Base-by-base conservation (phyloP, 805 yeast genomes). In the Sungouiella blattae region DNA sequence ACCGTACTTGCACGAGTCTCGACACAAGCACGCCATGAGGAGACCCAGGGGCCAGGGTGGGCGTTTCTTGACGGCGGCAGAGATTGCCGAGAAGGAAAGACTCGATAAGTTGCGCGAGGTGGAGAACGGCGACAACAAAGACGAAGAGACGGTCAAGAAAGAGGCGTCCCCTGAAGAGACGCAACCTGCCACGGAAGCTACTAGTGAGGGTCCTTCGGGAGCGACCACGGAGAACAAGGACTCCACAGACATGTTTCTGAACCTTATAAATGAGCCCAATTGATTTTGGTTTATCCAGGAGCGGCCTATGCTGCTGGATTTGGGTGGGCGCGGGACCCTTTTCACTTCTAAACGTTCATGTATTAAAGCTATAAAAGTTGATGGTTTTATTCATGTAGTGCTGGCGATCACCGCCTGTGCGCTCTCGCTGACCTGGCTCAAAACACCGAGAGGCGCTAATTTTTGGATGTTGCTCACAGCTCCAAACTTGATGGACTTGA, bases 1-100 rank as follows among this genome's bases (percentile, higher is more conserved):
- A 56, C 97, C 98, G 9, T 91, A 94, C 60, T 61, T 93, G 32
- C 99, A 93, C 57, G 98, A 93, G 61, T 87, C 96, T 13, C 75
- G 99, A 51, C 99, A 93, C 59, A 91, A 93, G 58, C 99, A 93
- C 59, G 99, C 99, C 3, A 93, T 93, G 98, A 76, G 98, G 56
- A 77, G 99, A 58, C 98, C 98, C 11, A 78, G 99, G 50, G 99
- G 99, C 18, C 98, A 93, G 64, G 98, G 98, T 21, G 99, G 99
- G 5, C 71, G 99, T 41, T 93, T 93, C 49, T 64, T 93, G 40
- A 93, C 99, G 1, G 96, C 98, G 11, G 95, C 96, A 5, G 74
- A 68, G 45, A 67, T 68, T 30, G 73, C 73, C 3, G 73, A 68
- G 38, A 64, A 63, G 49, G 73, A 66, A 26, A 50, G 68, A 18